Conservation (phyloP, 2,329 filamentous ascomycete species). For the Phoma sp. region DNA sequence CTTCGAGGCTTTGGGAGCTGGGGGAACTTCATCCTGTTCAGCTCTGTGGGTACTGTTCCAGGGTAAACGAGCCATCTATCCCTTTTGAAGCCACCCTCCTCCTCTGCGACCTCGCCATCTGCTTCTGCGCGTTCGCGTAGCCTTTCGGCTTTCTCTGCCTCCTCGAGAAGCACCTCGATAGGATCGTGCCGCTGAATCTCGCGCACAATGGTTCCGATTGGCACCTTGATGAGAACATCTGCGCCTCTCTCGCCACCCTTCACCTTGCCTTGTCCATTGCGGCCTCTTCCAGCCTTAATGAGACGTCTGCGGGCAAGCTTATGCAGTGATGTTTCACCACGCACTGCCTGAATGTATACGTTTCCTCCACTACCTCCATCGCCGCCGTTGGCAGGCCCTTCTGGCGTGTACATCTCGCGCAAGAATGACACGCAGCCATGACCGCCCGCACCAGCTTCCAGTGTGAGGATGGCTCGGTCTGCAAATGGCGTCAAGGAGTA, state of each 20-base stretch:
- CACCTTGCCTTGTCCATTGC: slow-evolving; percentile 77
- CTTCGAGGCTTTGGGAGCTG: slow-evolving; percentile 62
- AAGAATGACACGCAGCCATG: slow-evolving; percentile 95
- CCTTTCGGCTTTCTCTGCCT: slow-evolving; percentile 39
- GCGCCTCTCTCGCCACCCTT: slow-evolving; percentile 81
- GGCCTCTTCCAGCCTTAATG: slow-evolving; percentile 77
- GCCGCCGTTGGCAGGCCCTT: slow-evolving; percentile 92
- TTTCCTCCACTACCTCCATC: slow-evolving; percentile 92
- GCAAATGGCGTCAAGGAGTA: slow-evolving; percentile 85
- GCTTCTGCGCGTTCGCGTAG: slow-evolving; percentile 26
- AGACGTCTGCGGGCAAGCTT: slow-evolving; percentile 83
- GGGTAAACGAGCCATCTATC: slow-evolving; percentile 90
- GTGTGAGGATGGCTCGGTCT: slow-evolving; percentile 79
- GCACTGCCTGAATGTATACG: slow-evolving; percentile 91
- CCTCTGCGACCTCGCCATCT: slow-evolving; percentile 38
- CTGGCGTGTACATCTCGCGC: slow-evolving; percentile 85
- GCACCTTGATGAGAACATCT: slow-evolving; percentile 87
- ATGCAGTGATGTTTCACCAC: slow-evolving; percentile 90
- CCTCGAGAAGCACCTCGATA: slow-evolving; percentile 68
- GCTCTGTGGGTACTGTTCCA: slow-evolving; percentile 76
- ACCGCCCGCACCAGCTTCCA: slow-evolving; percentile 83
- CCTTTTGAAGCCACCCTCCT: slow-evolving; percentile 54
- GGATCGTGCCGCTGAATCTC: slow-evolving; percentile 84
- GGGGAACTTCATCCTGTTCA: slow-evolving; percentile 66
- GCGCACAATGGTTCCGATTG: slow-evolving; percentile 87